Conservation (phyloP, 495 filamentous ascomycete species). For the Talaromyces ruber region DNA sequence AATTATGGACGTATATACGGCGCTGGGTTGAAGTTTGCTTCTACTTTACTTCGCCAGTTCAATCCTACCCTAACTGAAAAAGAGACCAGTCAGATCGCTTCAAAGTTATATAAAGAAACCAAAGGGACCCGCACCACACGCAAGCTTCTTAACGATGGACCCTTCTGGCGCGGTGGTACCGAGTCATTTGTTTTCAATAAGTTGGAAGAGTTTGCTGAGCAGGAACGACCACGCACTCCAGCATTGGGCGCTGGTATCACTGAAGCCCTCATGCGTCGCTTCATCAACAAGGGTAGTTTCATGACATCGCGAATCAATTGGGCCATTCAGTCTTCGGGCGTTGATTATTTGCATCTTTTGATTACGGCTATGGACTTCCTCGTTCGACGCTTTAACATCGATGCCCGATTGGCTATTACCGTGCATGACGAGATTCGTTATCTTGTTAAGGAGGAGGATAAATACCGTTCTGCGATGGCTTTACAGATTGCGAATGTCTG, state of each 20-base stretch:
- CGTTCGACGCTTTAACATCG: slow-evolving; percentile 73
- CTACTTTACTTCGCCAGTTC: slow-evolving; percentile 83
- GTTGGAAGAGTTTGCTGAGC: slow-evolving; percentile 93
- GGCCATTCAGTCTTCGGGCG: slow-evolving; percentile 95
- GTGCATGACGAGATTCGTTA: slow-evolving; percentile 98
- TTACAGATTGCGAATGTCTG: slow-evolving; percentile 91
- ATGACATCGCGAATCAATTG: slow-evolving; percentile 97
- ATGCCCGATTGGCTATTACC: slow-evolving; percentile 80
- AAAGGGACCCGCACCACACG: slow-evolving; percentile 76
- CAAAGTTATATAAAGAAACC: slow-evolving; percentile 75
- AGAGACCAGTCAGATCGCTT: slow-evolving; percentile 65
- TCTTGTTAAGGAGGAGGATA: slow-evolving; percentile 75
- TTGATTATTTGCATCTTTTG: slow-evolving; percentile 94
- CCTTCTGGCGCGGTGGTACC: slow-evolving; percentile 94
- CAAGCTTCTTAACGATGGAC: slow-evolving; percentile 56
- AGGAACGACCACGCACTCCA: slow-evolving; percentile 83
- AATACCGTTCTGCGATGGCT: slow-evolving; percentile 82
- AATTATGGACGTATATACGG: slow-evolving; percentile 99
- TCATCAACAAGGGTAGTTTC: slow-evolving; percentile 82
- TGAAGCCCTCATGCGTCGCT: slow-evolving; percentile 81
- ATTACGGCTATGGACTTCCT: slow-evolving; percentile 95
- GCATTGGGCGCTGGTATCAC: slow-evolving; percentile 96
- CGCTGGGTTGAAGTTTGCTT: slow-evolving; percentile 87
- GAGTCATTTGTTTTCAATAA: slow-evolving; percentile 98
- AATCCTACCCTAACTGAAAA: slow-evolving; percentile 73